These are phyloP conservation scores for Phytophthora pisi DNA, from an alignment of 352 stramenopile genomes.

Conservation along the genomic window DNA sequence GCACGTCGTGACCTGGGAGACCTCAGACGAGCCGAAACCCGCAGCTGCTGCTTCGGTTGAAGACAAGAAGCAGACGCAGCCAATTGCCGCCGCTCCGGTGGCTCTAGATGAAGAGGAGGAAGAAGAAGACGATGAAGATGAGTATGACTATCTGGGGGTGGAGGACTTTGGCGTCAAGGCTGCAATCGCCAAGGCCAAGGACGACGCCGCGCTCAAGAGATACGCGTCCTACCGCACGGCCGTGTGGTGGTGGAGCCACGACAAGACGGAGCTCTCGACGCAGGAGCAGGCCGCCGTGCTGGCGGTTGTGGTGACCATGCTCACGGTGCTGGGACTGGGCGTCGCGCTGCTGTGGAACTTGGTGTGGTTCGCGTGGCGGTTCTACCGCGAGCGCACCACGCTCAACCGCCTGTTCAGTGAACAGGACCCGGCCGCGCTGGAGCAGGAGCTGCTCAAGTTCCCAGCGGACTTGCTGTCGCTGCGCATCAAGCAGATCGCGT, in stretches of 20 bases:
- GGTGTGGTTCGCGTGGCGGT: constrained; percentile 47
- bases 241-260: constrained; percentile 52
- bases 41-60: background rate
- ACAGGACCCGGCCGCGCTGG: constrained; percentile 29
- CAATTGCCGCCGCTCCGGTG: constrained; percentile 7
- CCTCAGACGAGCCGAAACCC: constrained; percentile 19
- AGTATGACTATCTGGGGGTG: background rate
- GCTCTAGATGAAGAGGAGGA: constrained; percentile 8
- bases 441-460: constrained; percentile 41
- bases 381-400: constrained; percentile 47
- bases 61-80: constrained; percentile 4
- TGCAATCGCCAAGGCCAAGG: constrained; percentile 7
- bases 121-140: constrained; percentile 11
- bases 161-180: constrained; percentile 20
- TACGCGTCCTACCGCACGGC: constrained; percentile 37
- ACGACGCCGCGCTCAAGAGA: constrained; percentile 21
- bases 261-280: constrained; percentile 55
- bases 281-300: constrained; percentile 69
- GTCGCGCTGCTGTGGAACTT: constrained; percentile 45
- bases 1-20: constrained; percentile 39
- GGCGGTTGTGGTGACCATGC: constrained; percentile 50
- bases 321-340: constrained; percentile 48
- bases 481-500: constrained; percentile 54
- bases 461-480: constrained; percentile 41
- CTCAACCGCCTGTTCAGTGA: constrained; percentile 50